Percentiles rank a stretch among this genome's conserved stretches.
These are phyloP conservation scores for Phytopythium ostracodes DNA, from an alignment of 352 stramenopile genomes.

Conservation along the genomic window DNA sequence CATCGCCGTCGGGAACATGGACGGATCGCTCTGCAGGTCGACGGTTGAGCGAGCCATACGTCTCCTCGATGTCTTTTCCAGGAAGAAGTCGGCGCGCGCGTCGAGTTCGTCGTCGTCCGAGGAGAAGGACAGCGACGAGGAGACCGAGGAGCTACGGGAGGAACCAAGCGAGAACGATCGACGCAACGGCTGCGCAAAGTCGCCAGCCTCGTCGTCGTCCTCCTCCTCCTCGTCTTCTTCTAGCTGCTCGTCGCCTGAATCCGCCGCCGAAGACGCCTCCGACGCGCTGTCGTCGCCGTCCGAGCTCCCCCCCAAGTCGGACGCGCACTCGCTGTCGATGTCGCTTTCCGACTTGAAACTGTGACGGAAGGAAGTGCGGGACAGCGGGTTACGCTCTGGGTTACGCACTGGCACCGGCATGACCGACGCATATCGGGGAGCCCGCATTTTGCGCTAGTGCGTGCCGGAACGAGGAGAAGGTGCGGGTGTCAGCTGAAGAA, in stretches of 20 bases:
- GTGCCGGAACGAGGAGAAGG: background rate
- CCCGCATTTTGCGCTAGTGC: background rate
- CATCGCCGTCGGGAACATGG: constrained; percentile 11
- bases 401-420: constrained; percentile 7
- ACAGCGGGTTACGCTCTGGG: background rate
- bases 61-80: background rate
- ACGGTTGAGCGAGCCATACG: background rate
- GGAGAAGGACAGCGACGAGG: constrained; percentile 1
- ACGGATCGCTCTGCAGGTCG: background rate
- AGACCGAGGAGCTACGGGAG: constrained; percentile 11
- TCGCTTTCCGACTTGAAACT: constrained; percentile 14
- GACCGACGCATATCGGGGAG: constrained; percentile 7
- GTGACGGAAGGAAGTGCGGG: background rate
- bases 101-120: constrained; percentile 10
- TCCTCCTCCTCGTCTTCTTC: constrained; percentile 4
- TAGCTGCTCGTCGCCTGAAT: constrained; percentile 7
- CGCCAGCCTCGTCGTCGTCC: constrained; percentile 4
- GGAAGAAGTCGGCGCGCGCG: background rate
- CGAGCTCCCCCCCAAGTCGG: background rate
- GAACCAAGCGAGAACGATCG: constrained; percentile 5
- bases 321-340: background rate
- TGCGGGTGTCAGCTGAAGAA: background rate
- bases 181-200: constrained; percentile 1
- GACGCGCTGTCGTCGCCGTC: background rate
- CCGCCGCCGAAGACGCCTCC: background rate